These are phyloP conservation scores for Simplicillium sp. DNA, from an alignment of 2,329 filamentous ascomycete species.

Conservation along the genomic window DNA sequence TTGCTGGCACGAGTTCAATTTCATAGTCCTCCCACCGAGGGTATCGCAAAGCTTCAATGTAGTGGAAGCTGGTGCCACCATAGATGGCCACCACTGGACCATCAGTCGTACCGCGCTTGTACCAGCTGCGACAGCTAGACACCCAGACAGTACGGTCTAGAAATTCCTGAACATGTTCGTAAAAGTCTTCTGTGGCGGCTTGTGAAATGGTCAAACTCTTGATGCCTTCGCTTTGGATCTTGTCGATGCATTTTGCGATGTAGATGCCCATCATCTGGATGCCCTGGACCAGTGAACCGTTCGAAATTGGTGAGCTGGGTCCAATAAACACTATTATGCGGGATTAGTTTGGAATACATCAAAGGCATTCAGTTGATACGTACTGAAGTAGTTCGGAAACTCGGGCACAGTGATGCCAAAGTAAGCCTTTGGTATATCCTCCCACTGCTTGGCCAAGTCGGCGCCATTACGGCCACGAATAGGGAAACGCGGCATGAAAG, in stretches of 20 bases:
- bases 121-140: conserved; percentile 39
- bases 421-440: conserved; percentile 35
- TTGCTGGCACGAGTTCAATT: conserved; percentile 34
- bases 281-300: conserved; percentile 41
- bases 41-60: conserved; percentile 36
- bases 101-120: conserved; percentile 31
- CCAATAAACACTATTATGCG: conserved; percentile 8
- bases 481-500: conserved; percentile 38
- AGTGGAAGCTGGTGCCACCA: conserved; percentile 39
- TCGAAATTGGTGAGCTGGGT: conserved; percentile 34
- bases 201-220: too few relatives aligned
- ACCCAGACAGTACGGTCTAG: conserved; percentile 45
- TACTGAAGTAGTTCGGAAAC: conserved; percentile 46
- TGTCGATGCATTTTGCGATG: conserved; percentile 35
- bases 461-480: conserved; percentile 31
- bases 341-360: neutral
- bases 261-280: conserved; percentile 43
- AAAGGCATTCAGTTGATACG: conserved; percentile 11
- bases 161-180: conserved; percentile 35
- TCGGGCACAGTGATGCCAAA: conserved; percentile 39
- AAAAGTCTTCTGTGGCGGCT: conserved; percentile 37
- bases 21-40: conserved; percentile 45
- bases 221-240: conserved; percentile 37
- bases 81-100: conserved; percentile 39
- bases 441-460: conserved; percentile 36